Percentiles rank a stretch among this genome's conserved stretches.
Evolutionary conservation across 805 yeast genomes (phyloP).

Genomic region (Pichia membranifaciens): DNA sequence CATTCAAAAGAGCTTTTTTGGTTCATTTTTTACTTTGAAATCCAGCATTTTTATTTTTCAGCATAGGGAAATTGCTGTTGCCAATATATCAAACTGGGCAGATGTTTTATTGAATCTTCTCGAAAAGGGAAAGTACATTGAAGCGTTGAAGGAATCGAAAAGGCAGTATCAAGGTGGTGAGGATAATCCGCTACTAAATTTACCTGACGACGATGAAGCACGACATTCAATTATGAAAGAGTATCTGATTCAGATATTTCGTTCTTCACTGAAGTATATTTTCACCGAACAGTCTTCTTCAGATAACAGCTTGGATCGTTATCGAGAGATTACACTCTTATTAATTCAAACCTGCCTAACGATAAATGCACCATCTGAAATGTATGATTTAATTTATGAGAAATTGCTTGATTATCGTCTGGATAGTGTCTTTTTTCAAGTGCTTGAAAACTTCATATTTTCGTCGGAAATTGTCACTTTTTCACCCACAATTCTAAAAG

Average conservation of each 20-base stretch:
- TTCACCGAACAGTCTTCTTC: constrained; percentile 25
- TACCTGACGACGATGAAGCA: constrained; percentile 41
- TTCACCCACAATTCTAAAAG: constrained; percentile 60
- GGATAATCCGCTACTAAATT: constrained; percentile 47
- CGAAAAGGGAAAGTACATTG: constrained; percentile 41
- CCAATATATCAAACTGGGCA: constrained; percentile 64
- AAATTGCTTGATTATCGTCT: constrained; percentile 32
- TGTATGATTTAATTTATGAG: constrained; percentile 44
- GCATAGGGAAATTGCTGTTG: constrained; percentile 47
- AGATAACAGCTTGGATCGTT: constrained; percentile 1
- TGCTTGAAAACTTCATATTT: constrained; percentile 47
- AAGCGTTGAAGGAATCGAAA: constrained; percentile 53
- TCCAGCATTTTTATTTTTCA: constrained; percentile 50
- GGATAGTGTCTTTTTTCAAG: constrained; percentile 41
- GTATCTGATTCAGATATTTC: constrained; percentile 52
- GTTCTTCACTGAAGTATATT: constrained; percentile 43
- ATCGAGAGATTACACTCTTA: constrained; percentile 21
- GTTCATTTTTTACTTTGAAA: constrained; percentile 35
- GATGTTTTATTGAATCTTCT: constrained; percentile 49
- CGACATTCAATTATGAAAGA: constrained; percentile 47
- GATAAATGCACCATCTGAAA: constrained; percentile 27
- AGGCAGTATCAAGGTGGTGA: constrained; percentile 46
- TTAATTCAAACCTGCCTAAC: constrained; percentile 39
- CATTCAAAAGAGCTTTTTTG: constrained; percentile 17
- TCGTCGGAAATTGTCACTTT: constrained; percentile 40